Percentiles rank a stretch among this genome's conserved stretches.
Evolutionary conservation across 2,329 filamentous ascomycete species (phyloP).

Genomic region (Phialemoniopsis sp.): DNA sequence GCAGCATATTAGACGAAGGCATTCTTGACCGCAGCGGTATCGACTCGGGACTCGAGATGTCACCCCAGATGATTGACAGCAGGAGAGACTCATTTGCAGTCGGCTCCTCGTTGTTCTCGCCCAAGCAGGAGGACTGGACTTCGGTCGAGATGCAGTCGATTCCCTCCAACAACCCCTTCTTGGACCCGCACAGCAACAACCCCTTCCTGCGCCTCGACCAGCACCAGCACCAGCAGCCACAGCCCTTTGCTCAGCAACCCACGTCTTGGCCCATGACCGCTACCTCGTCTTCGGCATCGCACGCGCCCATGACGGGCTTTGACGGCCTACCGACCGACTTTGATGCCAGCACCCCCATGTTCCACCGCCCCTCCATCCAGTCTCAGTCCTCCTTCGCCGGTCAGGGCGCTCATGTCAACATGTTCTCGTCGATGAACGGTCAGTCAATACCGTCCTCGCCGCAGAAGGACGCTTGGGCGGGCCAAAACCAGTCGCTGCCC

Average conservation of each 20-base stretch:
- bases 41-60: slow-evolving; percentile 60
- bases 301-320: slow-evolving; percentile 70
- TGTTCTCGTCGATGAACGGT: slow-evolving; percentile 46
- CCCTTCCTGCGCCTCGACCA: slow-evolving; percentile 64
- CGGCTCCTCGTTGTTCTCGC: slow-evolving; percentile 55
- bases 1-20: slow-evolving; percentile 55
- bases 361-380: slow-evolving; percentile 41
- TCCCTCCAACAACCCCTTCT: slow-evolving; percentile 60
- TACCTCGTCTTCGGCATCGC: slow-evolving; percentile 52
- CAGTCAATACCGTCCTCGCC: slow-evolving; percentile 50
- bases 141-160: slow-evolving; percentile 62
- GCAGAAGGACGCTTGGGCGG: slow-evolving; percentile 53
- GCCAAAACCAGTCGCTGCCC: slow-evolving; percentile 44
- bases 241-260: slow-evolving; percentile 28
- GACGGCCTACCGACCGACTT: slow-evolving; percentile 57
- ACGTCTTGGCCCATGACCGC: slow-evolving; percentile 60
- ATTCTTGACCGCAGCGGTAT: slow-evolving; percentile 55
- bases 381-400: slow-evolving; percentile 52
- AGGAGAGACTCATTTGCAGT: slow-evolving; percentile 61
- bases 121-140: slow-evolving; percentile 62
- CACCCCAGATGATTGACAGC: slow-evolving; percentile 58
- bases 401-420: slow-evolving; percentile 41
- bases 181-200: slow-evolving; percentile 54
- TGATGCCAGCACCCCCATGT: slow-evolving; percentile 46
- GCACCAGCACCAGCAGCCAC: slow-evolving; percentile 31